Evolutionary conservation across 2,329 filamentous ascomycete species (phyloP), one percentile per base, ranked within the genome.

Genomic region (Canariomyces notabilis): DNA sequence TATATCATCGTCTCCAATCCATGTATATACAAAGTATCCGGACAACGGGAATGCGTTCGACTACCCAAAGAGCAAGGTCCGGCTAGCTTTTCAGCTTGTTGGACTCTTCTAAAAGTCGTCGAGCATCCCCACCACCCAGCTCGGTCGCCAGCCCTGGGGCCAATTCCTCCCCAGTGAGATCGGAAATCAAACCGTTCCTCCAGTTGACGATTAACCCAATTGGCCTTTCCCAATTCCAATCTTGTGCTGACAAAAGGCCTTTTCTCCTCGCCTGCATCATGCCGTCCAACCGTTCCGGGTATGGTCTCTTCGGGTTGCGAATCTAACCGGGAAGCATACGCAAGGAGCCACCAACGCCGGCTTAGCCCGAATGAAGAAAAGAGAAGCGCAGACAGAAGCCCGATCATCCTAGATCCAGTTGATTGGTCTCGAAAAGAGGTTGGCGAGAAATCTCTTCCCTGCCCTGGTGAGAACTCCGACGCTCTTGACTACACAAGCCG

Each of bases 331-430:
- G 18, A 18, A 19, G 19, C n/a, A n/a, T 11, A 15, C 12, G 18
- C 35, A 18, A 18, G 11, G 35, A 44, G 33, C 43, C 41, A 44
- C 43, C 36, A 47, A 50, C 48, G 40, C 48, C 48, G 36, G 29
- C 3, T 35, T 8, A 18, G 26, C 6, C 19, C 9, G 12, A 9
- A 22, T 31, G 18, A 20, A 41, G 31, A 46, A 9, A 6, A 8
- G 21, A 35, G 36, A 37, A 26, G 37, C 16, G 37, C 32, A 45
- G 37, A 44, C 14, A 16, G n/a, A 32, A 22, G 16, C 12, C 37
- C 15, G 21, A 43, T 36, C 33, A 23, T 35, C 49, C 48, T n/a
- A n/a, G n/a, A 42, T 48, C 34, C 44, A 41, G 35, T 50, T 33
- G 16, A 37, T 45, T 40, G 37, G 40, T 46, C 37, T 32, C 34